Evolutionary conservation across 768 basidiomycete genomes (phyloP), one percentile per base, ranked within the genome.

Genomic region (Boletus rufocinnamomeus): DNA sequence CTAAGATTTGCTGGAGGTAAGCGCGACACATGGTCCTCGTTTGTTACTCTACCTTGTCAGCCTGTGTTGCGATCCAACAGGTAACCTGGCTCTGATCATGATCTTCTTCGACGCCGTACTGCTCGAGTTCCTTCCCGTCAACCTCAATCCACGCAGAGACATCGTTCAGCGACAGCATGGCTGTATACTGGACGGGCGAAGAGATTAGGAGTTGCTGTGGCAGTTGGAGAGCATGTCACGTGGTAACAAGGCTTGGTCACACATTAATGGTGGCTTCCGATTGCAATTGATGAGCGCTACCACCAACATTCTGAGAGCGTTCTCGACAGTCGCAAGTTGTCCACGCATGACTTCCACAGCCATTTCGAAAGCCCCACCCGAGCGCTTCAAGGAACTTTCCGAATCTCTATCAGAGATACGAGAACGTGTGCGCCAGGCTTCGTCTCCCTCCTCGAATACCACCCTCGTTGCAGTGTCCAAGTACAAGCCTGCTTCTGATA

Each of bases 381-480:
- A 82, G 63, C 80, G 86, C 25, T 73, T 71, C 19, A 65, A 75
- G 38, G 87, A 89, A 63, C 73, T 91, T 41, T 69, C 70, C 5
- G 77, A 82, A 57, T 79, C 81, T 19, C 77, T 93, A 3, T 61
- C 72, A 3, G 83, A 83, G 60, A 78, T 89, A 65, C 74, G 76
- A 41, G 69, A 70, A 11, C 80, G 84, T 38, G 79, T 91, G 37
- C 65, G 74, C 35, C 61, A 59, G 50, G 76, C 76, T 32, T 63
- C 69, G 2, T 65, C 75, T 38, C 53, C 67, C 34, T 60, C 72
- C 47, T 64, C 69, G 38, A 52, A 56, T 14, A 52, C 64, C n/a
- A 79, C 79, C 4, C 75, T 98, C 14, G 88, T 98, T 19, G 93
- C 95, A 4, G 95, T 98, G 6, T 96, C 94, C 13, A 98, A 98